Evolutionary conservation across 1,284 basidiomycete species (phyloP), one percentile per base, ranked within the genome.

Genomic region (Rhodotorula sp.): DNA sequence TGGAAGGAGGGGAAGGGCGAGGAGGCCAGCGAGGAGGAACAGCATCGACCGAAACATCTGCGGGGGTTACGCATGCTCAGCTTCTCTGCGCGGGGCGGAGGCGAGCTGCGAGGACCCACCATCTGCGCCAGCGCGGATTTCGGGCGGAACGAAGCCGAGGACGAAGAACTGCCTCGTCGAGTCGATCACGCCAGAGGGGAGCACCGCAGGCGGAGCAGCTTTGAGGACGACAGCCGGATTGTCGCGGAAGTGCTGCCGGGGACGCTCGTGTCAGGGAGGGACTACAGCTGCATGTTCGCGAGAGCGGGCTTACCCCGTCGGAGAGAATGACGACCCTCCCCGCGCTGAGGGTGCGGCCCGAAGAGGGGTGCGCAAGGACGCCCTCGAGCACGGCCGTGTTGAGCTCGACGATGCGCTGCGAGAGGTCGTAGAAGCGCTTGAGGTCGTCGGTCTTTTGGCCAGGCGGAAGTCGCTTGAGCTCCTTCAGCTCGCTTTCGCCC

Each of bases 241-340:
- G 72, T 86, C 87, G 62, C 85, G 85, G 81, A 93, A 97, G 80
- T 93, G 91, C 91, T 97, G 71, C 10, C 16, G 4, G 34, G 45
- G 25, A 46, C 21, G 14, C n/a, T 41, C 60, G 74, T 44, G 71
- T 67, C 19, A 14, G 19, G 10, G 27, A 0, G 0, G 10, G 1
- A 10, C 75, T 13, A 4, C 50, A 42, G 72, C 49, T 27, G 58
- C 16, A 53, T 53, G 41, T 3, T 12, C 21, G 44, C 13, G 44
- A 17, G 27, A 25, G 27, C 27, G 2, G 10, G 13, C 23, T 79
- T 80, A 95, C 94, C 64, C 87, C 87, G 79, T 98, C 91, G 57
- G 89, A 87, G 48, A 99, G 82, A 25, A 99, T 81, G 1, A 99
- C 87, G 21, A 98, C 87, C 61, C 97, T 85, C 0, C 95, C 96